Evolutionary conservation across 129 eudicot genomes (phyloP), one percentile per base, ranked within the genome.

Genomic region (Chrysanthemum seticuspe): DNA sequence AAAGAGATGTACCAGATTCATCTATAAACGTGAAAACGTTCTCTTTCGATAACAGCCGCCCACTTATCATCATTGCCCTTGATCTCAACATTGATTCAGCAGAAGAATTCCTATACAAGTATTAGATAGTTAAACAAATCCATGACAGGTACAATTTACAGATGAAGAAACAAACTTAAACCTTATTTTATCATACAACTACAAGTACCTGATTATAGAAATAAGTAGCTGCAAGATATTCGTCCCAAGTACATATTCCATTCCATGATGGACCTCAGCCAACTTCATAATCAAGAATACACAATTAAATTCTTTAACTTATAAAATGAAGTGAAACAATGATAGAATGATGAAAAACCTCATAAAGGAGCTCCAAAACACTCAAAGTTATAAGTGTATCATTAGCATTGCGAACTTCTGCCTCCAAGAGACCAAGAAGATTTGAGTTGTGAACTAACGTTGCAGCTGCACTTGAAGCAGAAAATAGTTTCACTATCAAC

Each of bases 51-150:
- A 93, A 79, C 77, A 94, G 85, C 78, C 98, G 86, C 50, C 98
- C 97, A 49, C 86, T 78, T 76, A 94, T 94, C 98, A 83, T 84
- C 97, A 94, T 84, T 40, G 97, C 95, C 79, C 98, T 84, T 67
- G 98, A 87, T 84, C 98, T 86, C 81, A 94, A 83, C 76, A 87
- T 80, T 56, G 98, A 84, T 13, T 88, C 97, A 71, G 85, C 82
- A 65, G 87, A 77, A 52, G 82, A 72, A 80, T 92, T 80, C 75
- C 98, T 93, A 52, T 62, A 71, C 13, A 72, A 52, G 50, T 36
- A 68, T 29, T 23, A 5, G 10, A 69, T 45, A 25, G 21, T 57
- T 45, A 16, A 11, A 7, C 14, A 68, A 72, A 31, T 27, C 10
- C 64, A 16, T 3, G 29, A 56, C 6, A 76, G 50, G 48, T 27